These are phyloP conservation scores for Eragrostis nindensis DNA, from an alignment of 176 grass and related monocot species.

Conservation along the genomic window DNA sequence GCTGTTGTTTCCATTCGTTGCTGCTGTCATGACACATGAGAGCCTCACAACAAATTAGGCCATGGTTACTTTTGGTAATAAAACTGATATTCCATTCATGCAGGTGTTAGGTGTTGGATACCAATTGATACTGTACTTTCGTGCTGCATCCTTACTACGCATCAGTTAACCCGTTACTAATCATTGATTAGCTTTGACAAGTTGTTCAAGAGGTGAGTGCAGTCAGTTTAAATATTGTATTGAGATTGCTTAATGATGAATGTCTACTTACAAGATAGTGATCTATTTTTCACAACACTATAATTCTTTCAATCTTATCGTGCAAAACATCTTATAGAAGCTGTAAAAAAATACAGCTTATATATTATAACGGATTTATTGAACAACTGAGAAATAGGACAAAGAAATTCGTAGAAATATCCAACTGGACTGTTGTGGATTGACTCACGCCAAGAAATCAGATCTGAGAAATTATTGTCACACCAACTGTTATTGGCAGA, in stretches of 20 bases:
- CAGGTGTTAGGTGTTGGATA: constrained; percentile 24
- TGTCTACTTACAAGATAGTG: background rate
- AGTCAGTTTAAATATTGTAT: background rate
- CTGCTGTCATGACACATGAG: background rate
- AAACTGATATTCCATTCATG: constrained; percentile 19
- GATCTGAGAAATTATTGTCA: constrained; percentile 28
- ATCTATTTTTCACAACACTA: background rate
- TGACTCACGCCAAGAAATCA: constrained; percentile 31
- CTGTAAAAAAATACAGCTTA: background rate
- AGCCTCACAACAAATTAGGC: constrained; percentile 8
- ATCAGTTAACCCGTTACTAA: constrained; percentile 19
- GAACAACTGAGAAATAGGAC: background rate
- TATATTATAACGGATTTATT: background rate
- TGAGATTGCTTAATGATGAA: constrained; percentile 12
- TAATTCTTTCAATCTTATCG: background rate
- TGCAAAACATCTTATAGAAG: background rate
- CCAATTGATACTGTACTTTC: constrained; percentile 28
- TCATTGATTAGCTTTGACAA: constrained; percentile 23
- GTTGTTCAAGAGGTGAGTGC: constrained; percentile 30
- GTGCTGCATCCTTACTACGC: constrained; percentile 1
- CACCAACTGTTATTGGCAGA: constrained; percentile 27
- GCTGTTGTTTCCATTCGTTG: background rate
- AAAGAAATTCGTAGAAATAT: constrained; percentile 17
- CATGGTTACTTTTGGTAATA: constrained; percentile 16
- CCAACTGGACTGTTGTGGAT: constrained; percentile 13